phyloP scores from a whole-genome alignment of 192 early-diverging fungal species.

The Podochytrium sp. region DNA sequence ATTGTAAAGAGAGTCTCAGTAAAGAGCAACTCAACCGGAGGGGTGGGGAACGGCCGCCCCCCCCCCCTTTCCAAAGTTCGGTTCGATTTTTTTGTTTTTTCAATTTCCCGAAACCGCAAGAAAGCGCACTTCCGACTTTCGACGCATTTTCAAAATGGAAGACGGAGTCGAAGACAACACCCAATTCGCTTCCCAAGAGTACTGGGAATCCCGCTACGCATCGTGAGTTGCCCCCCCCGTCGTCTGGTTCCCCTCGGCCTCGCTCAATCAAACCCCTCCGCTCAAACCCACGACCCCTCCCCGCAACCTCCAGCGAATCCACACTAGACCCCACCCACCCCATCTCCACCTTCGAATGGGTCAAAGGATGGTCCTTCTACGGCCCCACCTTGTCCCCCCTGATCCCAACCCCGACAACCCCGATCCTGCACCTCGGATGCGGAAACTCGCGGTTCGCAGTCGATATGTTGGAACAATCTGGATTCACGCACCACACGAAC shows the following conservation, averaged over 20 bases:
- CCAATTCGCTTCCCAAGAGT: conserved; percentile 71
- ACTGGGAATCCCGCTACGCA: conserved; percentile 76
- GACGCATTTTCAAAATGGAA: background rate
- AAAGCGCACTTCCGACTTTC: background rate
- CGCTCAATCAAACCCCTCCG: no score
- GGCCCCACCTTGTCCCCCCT: conserved; percentile 60
- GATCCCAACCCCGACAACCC: conserved; percentile 62
- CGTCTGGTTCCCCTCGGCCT: background rate
- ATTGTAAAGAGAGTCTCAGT: no score
- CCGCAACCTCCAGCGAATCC: background rate
- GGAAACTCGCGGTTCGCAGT: conserved; percentile 69
- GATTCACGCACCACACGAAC: conserved; percentile 50
- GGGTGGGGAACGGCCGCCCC: no score
- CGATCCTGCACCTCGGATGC: conserved; percentile 84
- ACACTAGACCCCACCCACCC: background rate
- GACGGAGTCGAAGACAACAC: conserved; percentile 31
- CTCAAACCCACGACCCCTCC: no score
- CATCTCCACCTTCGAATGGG: conserved; percentile 80
- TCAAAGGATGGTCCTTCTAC: conserved; percentile 66
- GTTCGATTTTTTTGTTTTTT: background rate
- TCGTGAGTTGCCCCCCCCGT: conserved; percentile 35
- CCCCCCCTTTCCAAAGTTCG: no score
- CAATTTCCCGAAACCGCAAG: no score
- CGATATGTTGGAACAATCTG: conserved; percentile 32
- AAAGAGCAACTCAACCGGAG: no score